Evolutionary conservation across 805 yeast species (phyloP).

Genomic region (Lachancea meyersii): DNA sequence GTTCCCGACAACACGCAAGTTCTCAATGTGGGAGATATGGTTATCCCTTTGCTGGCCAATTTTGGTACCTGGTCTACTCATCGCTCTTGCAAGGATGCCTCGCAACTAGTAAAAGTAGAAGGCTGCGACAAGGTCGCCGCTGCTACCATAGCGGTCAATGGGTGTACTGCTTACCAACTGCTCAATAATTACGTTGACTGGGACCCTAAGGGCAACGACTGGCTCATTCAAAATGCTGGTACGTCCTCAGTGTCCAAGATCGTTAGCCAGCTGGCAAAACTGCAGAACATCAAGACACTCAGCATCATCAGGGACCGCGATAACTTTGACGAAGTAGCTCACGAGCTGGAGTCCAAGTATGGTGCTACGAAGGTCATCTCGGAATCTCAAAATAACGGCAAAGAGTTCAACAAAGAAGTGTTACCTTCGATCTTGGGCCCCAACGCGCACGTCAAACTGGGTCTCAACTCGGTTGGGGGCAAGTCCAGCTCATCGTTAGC

Average conservation of each 20-base stretch:
- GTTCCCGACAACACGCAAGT: constrained; percentile 49
- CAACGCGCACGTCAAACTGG: constrained; percentile 57
- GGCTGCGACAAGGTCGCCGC: constrained; percentile 55
- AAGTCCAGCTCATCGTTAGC: constrained; percentile 75
- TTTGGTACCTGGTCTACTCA: constrained; percentile 91
- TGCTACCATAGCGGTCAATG: constrained; percentile 88
- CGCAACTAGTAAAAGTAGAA: constrained; percentile 49
- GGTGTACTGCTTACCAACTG: constrained; percentile 87
- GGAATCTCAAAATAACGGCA: constrained; percentile 72
- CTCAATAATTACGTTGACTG: constrained; percentile 53
- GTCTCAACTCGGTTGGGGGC: constrained; percentile 92
- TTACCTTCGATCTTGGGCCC: constrained; percentile 38
- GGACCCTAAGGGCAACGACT: constrained; percentile 42
- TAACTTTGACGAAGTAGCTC: constrained; percentile 55
- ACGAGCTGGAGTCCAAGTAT: constrained; percentile 45
- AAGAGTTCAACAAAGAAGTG: constrained; percentile 56
- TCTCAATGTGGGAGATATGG: constrained; percentile 76
- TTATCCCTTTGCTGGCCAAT: constrained; percentile 66
- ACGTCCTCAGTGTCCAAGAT: constrained; percentile 91
- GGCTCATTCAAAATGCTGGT: constrained; percentile 96
- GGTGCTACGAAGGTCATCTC: constrained; percentile 89
- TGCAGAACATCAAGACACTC: constrained; percentile 74
- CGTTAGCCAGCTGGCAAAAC: constrained; percentile 80
- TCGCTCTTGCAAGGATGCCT: constrained; percentile 51
- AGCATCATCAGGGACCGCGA: constrained; percentile 85